Evolutionary conservation across 2,329 filamentous ascomycete species (phyloP).

Genomic region (Aspergillus piperis): DNA sequence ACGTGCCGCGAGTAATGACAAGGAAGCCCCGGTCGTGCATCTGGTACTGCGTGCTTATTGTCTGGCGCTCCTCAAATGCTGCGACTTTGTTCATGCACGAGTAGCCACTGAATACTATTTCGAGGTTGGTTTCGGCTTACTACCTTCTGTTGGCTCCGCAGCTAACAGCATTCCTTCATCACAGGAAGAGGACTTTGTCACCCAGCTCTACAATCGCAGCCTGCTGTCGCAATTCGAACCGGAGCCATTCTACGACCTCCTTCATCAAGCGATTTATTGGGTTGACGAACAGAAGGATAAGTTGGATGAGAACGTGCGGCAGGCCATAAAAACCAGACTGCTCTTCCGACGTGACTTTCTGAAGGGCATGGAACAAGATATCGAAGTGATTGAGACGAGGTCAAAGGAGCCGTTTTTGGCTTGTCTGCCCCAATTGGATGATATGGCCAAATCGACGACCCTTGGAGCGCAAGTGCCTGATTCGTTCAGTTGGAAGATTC

Average conservation of each 20-base stretch:
- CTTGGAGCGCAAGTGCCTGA: constrained; percentile 68
- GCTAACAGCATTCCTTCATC: neutral
- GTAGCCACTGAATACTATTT: constrained; percentile 86
- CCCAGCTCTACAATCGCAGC: constrained; percentile 81
- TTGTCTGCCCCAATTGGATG: constrained; percentile 50
- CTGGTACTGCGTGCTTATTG: constrained; percentile 81
- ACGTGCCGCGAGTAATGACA: constrained; percentile 22
- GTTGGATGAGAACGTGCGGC: constrained; percentile 40
- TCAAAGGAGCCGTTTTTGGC: constrained; percentile 31
- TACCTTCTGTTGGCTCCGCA: neutral
- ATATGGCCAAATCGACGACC: constrained; percentile 60
- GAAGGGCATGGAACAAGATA: constrained; percentile 42
- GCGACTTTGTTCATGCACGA: constrained; percentile 73
- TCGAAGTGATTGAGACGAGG: constrained; percentile 33
- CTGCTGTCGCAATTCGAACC: constrained; percentile 67
- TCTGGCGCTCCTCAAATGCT: constrained; percentile 78
- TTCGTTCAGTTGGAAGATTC: constrained; percentile 88
- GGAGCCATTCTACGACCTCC: constrained; percentile 55
- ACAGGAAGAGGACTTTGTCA: constrained; percentile 94
- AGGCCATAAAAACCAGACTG: constrained; percentile 66
- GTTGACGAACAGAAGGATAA: constrained; percentile 43
- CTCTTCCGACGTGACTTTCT: constrained; percentile 60
- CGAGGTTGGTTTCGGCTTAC: constrained; percentile 60
- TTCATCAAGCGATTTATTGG: constrained; percentile 58
- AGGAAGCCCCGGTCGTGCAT: constrained; percentile 53